Conservation (phyloP, 106 monocot genomes). For the Ottelia alismoides region DNA sequence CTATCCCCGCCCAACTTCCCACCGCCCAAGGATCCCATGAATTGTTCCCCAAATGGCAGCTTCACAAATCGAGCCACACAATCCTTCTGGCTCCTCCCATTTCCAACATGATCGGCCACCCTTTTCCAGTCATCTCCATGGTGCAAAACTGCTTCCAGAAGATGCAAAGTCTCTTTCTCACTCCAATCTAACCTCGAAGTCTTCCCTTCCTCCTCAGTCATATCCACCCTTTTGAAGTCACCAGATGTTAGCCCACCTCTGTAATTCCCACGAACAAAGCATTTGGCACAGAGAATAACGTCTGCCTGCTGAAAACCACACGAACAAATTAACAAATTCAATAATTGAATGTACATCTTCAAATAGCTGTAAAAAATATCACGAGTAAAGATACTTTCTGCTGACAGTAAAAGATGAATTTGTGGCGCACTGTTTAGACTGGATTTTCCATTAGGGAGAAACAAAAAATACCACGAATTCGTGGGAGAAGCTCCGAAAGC, state of each 20-base stretch:
- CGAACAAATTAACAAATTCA: too few species aligned
- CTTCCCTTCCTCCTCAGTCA: constrained; percentile 22
- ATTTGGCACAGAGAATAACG: constrained; percentile 68
- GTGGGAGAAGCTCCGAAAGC: too few species aligned
- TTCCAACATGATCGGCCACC: constrained; percentile 74
- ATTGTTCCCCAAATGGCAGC: constrained; percentile 91
- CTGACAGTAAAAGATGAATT: too few species aligned
- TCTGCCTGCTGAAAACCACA: constrained; percentile 23
- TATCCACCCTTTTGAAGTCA: constrained; percentile 83
- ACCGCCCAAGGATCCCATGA: constrained; percentile 28
- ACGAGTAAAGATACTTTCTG: too few species aligned
- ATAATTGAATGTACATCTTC: too few species aligned
- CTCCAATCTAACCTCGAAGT: constrained; percentile 77
- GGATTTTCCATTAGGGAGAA: too few species aligned
- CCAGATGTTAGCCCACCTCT: constrained; percentile 64
- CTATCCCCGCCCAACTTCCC: constrained; percentile 4
- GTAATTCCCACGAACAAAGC: constrained; percentile 74
- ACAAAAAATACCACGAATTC: too few species aligned
- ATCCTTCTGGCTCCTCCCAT: constrained; percentile 65
- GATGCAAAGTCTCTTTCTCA: constrained; percentile 94
- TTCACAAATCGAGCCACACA: constrained; percentile 76
- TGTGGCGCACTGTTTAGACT: too few species aligned
- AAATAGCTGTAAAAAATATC: too few species aligned
- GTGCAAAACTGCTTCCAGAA: constrained; percentile 77
- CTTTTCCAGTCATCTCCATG: constrained; percentile 96